These are phyloP conservation scores for Phytopythium boreale DNA, from an alignment of 352 stramenopile species.

Conservation along the genomic window DNA sequence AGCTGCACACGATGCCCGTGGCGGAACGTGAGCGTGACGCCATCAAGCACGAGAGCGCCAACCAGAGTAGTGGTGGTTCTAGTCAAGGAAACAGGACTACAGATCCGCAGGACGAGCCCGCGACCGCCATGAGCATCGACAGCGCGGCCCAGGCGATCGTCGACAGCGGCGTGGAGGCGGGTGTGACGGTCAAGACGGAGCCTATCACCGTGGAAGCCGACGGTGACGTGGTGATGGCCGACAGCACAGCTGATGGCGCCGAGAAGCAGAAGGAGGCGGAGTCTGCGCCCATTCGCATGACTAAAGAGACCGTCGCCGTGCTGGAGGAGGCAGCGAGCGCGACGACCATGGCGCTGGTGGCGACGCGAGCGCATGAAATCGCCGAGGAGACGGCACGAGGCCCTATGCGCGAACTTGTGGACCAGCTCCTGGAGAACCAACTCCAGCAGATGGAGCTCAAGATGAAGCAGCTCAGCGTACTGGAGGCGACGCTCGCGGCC, in stretches of 20 bases:
- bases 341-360: constrained; percentile 58
- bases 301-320: constrained; percentile 59
- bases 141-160: constrained; percentile 33
- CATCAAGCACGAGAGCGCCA: background rate
- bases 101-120: too few species aligned
- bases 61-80: background rate
- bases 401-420: constrained; percentile 48
- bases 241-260: background rate
- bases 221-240: constrained; percentile 43
- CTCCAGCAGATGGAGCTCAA: constrained; percentile 78
- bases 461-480: constrained; percentile 60
- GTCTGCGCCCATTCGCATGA: constrained; percentile 8
- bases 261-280: constrained; percentile 4
- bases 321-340: constrained; percentile 59
- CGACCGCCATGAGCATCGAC: constrained; percentile 4
- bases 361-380: constrained; percentile 43
- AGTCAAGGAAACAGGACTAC: too few species aligned
- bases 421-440: constrained; percentile 63
- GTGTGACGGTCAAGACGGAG: constrained; percentile 45
- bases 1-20: constrained; percentile 52
- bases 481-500: constrained; percentile 48
- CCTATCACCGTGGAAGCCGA: constrained; percentile 14
- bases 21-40: background rate
- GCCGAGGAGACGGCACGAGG: constrained; percentile 38
- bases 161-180: constrained; percentile 32